Base-by-base conservation (phyloP, 2,329 filamentous ascomycete species). In the Davidsoniella virescens region DNA sequence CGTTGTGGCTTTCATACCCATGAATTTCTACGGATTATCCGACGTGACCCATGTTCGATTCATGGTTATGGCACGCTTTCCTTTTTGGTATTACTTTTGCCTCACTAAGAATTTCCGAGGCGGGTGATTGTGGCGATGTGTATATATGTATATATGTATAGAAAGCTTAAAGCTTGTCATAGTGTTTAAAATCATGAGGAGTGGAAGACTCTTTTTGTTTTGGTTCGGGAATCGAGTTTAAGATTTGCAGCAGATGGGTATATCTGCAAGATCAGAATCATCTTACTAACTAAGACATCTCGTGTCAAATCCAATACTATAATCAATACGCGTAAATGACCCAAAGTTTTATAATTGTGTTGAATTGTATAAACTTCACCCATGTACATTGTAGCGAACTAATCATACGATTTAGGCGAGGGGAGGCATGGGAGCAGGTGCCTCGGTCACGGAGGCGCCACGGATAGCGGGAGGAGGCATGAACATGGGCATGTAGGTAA, bases 401-500 rank as follows among this genome's bases (percentile, higher is more conserved):
- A 9, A 33, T 33, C 26, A 17, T 29, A 17, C 6, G 36, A 25
- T 45, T 40, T 48, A 49, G 25, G 18, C 33, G 8, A 50, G 33
- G 9, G 50, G 50, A n/a, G 45, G 23, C 29, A 41, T 25, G 10
- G 40, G 36, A 9, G 46, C 45, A 12, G 50, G 44, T 10, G 45
- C 50, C 29, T 48, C 50, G 5, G 50, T 41, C 25, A 17, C 16
- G 7, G 42, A 40, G 23, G 29, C 36, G 29, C 51, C 51, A 16
- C 42, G 47, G 25, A 38, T n/a, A 20, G 37, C 42, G 14, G 41
- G 47, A 14, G 51, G 51, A 38, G 64, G 70, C 48, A 74, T 59
- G 61, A 74, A 73, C 47, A 74, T 61, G 18, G 69, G 70, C 49
- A 73, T 63, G 55, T 74, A 74, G 47, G 67, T 70, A 29, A 73